phyloP scores from a whole-genome alignment of 176 grass and related monocot species.

The Puya raimondii region DNA sequence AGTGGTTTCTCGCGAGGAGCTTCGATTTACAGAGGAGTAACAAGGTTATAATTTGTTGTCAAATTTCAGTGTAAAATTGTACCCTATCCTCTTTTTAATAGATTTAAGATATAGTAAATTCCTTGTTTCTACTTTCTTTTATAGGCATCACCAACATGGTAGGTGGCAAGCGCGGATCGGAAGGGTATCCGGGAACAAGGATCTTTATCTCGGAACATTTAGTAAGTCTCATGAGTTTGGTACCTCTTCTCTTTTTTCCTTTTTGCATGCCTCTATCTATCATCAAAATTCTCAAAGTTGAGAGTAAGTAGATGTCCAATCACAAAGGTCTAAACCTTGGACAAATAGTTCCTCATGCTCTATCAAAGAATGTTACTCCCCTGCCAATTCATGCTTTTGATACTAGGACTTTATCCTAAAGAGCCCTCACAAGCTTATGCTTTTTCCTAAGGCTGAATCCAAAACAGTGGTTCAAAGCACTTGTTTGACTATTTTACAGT shows the following conservation, averaged over 20 bases:
- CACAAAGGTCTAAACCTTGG: constrained; percentile 59
- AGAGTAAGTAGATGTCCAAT: constrained; percentile 39
- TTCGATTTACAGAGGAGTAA: constrained; percentile 69
- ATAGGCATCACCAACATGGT: constrained; percentile 74
- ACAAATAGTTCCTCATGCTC: constrained; percentile 36
- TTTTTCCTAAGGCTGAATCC: constrained; percentile 75
- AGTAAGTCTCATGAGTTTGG: constrained; percentile 20
- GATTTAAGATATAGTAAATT: background rate
- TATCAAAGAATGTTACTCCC: constrained; percentile 51
- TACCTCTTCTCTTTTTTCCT: constrained; percentile 3
- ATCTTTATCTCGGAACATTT: constrained; percentile 76
- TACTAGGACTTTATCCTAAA: constrained; percentile 33
- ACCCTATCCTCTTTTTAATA: background rate
- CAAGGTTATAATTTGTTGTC: constrained; percentile 26
- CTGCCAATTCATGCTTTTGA: constrained; percentile 46
- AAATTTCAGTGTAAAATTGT: background rate
- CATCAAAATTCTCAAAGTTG: constrained; percentile 9
- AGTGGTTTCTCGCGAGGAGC: constrained; percentile 73
- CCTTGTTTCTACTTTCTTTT: background rate
- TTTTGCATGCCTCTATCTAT: constrained; percentile 31
- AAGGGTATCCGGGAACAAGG: constrained; percentile 81
- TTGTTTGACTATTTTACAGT: constrained; percentile 34
- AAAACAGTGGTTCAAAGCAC: constrained; percentile 29
- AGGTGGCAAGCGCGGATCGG: constrained; percentile 80
- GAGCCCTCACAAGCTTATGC: background rate